phyloP scores from a whole-genome alignment of 2,329 filamentous ascomycete species.

The Venturia aucupariae region DNA sequence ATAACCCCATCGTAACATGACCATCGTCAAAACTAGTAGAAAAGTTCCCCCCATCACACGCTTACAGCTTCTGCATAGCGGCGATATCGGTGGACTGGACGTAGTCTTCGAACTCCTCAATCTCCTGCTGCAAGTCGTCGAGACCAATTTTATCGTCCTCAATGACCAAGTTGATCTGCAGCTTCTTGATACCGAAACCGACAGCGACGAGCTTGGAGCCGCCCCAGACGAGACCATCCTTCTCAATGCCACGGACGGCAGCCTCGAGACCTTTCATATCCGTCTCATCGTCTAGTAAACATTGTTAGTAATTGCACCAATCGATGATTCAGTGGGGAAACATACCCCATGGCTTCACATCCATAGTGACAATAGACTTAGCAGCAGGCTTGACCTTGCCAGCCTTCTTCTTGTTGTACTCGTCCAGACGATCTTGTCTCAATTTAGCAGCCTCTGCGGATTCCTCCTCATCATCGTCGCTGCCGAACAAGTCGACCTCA shows the following conservation, averaged over 20 bases:
- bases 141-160: slow-evolving; percentile 94
- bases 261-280: slow-evolving; percentile 75
- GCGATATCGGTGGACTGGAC: slow-evolving; percentile 89
- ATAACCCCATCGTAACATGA: slow-evolving; percentile 3
- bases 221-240: slow-evolving; percentile 96
- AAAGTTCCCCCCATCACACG: neutral
- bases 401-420: slow-evolving; percentile 96
- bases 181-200: slow-evolving; percentile 97
- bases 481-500: slow-evolving; percentile 88
- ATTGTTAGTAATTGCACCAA: slow-evolving; percentile 11
- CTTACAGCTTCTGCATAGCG: slow-evolving; percentile 89
- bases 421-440: slow-evolving; percentile 81
- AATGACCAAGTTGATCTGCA: slow-evolving; percentile 95
- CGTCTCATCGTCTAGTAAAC: slow-evolving; percentile 70
- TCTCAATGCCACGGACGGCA: slow-evolving; percentile 72
- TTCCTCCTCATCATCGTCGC: slow-evolving; percentile 79
- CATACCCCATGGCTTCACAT: slow-evolving; percentile 99
- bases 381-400: slow-evolving; percentile 83
- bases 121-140: slow-evolving; percentile 78
- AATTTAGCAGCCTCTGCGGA: slow-evolving; percentile 76
- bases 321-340: slow-evolving; percentile 20
- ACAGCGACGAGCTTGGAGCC: slow-evolving; percentile 79
- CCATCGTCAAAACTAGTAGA: neutral
- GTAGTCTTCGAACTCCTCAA: slow-evolving; percentile 82
- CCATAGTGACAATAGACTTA: slow-evolving; percentile 92